Percentiles rank a stretch among this genome's conserved stretches.
Evolutionary conservation across 441 rosid genomes (phyloP).

Genomic region (Theobroma grandiflorum): DNA sequence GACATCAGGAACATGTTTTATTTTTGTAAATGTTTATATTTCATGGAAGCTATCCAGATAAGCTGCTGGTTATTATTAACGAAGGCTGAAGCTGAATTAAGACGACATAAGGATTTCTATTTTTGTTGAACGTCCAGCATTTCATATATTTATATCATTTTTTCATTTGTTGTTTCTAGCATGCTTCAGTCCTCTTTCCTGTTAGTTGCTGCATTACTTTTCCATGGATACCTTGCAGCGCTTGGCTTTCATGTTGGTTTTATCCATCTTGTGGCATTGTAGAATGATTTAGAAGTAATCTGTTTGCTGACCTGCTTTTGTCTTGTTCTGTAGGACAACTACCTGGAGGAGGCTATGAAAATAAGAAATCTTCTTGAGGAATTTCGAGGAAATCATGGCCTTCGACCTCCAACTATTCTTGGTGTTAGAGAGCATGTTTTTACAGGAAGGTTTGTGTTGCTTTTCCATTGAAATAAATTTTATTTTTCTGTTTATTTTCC

Average conservation of each 20-base stretch:
- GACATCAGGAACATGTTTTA: neutral
- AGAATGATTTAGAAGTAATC: neutral
- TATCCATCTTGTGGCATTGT: constrained; percentile 5
- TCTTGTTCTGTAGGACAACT: constrained; percentile 74
- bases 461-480: constrained; percentile 6
- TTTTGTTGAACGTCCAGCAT: constrained; percentile 1
- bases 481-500: constrained; percentile 31
- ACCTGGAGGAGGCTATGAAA: constrained; percentile 97
- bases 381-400: constrained; percentile 89
- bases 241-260: constrained; percentile 1
- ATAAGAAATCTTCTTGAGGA: constrained; percentile 98
- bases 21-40: neutral
- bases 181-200: neutral
- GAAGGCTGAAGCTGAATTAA: constrained; percentile 7
- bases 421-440: constrained; percentile 97
- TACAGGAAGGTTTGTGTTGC: constrained; percentile 82
- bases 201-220: neutral
- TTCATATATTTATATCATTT: neutral
- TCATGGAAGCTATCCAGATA: neutral
- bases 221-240: neutral
- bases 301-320: neutral
- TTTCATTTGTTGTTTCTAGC: neutral
- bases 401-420: constrained; percentile 92
- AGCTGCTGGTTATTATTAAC: neutral
- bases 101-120: neutral